Evolutionary conservation across 305 asterid genomes (phyloP).

Genomic region (Rubia peregrina): DNA sequence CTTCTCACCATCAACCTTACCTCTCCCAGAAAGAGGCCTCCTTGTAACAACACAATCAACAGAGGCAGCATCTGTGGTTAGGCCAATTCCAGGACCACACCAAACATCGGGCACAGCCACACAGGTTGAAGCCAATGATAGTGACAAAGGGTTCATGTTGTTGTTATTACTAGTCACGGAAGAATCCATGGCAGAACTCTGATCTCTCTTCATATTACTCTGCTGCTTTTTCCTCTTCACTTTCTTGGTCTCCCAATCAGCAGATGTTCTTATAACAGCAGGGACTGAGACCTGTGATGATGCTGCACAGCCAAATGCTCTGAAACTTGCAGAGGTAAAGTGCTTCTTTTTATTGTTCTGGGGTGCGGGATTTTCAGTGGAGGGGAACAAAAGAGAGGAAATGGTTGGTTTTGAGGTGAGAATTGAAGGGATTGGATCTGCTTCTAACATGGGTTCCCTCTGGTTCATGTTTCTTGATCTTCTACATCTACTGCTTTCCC

Average conservation of each 20-base stretch:
- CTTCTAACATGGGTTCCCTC: constrained; percentile 22
- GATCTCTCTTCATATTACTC: constrained; percentile 33
- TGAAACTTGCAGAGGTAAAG: constrained; percentile 43
- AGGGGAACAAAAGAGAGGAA: constrained; percentile 31
- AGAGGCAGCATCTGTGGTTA: constrained; percentile 65
- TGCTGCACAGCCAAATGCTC: constrained; percentile 68
- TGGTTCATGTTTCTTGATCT: constrained; percentile 24
- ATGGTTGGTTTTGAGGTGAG: constrained; percentile 33
- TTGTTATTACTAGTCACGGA: constrained; percentile 12
- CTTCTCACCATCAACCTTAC: constrained; percentile 51
- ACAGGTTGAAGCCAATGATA: constrained; percentile 55
- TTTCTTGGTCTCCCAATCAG: constrained; percentile 70
- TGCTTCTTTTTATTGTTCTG: constrained; percentile 56
- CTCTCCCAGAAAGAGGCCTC: constrained; percentile 49
- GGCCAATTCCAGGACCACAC: constrained; percentile 75
- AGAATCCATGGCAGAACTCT: constrained; percentile 16
- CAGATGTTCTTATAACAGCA: constrained; percentile 57
- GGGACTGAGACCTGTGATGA: constrained; percentile 71
- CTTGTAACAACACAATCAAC: constrained; percentile 76
- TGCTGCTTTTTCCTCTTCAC: constrained; percentile 53
- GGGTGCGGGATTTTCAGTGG: constrained; percentile 20
- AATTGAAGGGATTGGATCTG: constrained; percentile 27
- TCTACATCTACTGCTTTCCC: constrained; percentile 22
- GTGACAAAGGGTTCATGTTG: constrained; percentile 30
- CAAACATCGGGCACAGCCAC: constrained; percentile 74